Evolutionary conservation across 2,329 filamentous ascomycete genomes (phyloP).

Genomic region (Nemania sp.): DNA sequence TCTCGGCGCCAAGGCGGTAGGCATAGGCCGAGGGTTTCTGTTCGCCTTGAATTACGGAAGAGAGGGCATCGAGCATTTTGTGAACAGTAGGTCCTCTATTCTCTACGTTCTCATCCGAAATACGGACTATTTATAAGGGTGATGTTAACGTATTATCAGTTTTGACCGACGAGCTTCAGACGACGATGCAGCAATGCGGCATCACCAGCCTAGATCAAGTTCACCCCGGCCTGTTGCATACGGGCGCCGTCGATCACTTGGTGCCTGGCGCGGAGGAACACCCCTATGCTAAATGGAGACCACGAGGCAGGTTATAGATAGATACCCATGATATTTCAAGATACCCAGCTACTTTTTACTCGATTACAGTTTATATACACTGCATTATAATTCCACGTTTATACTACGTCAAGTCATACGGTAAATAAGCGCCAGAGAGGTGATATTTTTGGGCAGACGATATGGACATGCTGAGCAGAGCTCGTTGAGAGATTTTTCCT

Average conservation of each 20-base stretch:
- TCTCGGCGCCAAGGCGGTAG: conserved; percentile 66
- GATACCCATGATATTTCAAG: not conserved
- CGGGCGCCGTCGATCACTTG: conserved; percentile 53
- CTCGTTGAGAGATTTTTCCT: no score
- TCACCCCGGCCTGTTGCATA: conserved; percentile 65
- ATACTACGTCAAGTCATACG: no score
- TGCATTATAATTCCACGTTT: no score
- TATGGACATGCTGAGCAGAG: no score
- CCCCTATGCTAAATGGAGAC: conserved; percentile 50
- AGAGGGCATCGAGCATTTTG: conserved; percentile 58
- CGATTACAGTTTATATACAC: no score
- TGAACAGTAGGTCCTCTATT: conserved; percentile 55
- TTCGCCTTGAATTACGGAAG: conserved; percentile 65
- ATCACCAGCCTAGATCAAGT: conserved; percentile 64
- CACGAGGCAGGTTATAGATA: conserved; percentile 37
- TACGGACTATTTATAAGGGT: not conserved
- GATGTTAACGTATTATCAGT: conserved; percentile 41
- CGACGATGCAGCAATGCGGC: conserved; percentile 68
- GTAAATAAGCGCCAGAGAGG: no score
- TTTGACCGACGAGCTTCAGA: conserved; percentile 64
- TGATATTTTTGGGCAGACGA: no score
- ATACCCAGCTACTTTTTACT: not conserved
- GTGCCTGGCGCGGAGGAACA: conserved; percentile 49
- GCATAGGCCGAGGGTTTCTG: conserved; percentile 64
- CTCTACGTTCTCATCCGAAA: not conserved